phyloP scores from a whole-genome alignment of 2,329 filamentous ascomycete genomes.

The Arthrinium phaeospermum region DNA sequence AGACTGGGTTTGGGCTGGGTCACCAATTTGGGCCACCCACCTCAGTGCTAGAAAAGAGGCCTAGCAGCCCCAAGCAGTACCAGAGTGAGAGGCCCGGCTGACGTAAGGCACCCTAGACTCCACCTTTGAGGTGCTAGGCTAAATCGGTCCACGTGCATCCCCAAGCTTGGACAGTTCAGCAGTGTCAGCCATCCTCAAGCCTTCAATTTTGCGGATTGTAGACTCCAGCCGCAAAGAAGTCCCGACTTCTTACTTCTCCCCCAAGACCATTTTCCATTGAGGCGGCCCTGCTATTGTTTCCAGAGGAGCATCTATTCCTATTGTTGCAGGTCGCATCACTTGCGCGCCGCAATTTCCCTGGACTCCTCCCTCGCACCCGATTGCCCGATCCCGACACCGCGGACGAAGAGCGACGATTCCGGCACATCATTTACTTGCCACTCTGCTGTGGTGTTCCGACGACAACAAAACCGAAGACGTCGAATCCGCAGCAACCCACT shows the following conservation, averaged over 20 bases:
- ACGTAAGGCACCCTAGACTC: not conserved
- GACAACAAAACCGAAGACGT: not conserved
- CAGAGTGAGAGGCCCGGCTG: not conserved
- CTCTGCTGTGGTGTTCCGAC: not conserved
- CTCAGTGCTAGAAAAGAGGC: too few relatives aligned
- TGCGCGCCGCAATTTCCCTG: slow-evolving; percentile 10
- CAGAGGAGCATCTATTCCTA: slow-evolving; percentile 10
- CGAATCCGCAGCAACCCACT: not conserved
- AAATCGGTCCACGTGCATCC: slow-evolving; percentile 16
- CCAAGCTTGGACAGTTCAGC: slow-evolving; percentile 11
- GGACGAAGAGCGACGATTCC: slow-evolving; percentile 9
- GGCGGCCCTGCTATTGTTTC: slow-evolving; percentile 3
- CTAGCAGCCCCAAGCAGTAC: too few relatives aligned
- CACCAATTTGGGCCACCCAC: not conserved
- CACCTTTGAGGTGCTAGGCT: slow-evolving; percentile 15
- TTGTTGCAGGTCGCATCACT: not conserved
- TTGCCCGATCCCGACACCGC: not conserved
- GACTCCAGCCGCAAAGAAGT: slow-evolving; percentile 19
- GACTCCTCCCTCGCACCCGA: not conserved
- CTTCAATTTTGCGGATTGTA: slow-evolving; percentile 20
- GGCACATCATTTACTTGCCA: not conserved
- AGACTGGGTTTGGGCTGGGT: not conserved
- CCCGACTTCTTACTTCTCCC: slow-evolving; percentile 3
- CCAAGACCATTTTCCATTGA: not conserved
- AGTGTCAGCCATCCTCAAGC: slow-evolving; percentile 13